Evolutionary conservation across 208 protist species (phyloP).

Genomic region (Porcisia deanei): DNA sequence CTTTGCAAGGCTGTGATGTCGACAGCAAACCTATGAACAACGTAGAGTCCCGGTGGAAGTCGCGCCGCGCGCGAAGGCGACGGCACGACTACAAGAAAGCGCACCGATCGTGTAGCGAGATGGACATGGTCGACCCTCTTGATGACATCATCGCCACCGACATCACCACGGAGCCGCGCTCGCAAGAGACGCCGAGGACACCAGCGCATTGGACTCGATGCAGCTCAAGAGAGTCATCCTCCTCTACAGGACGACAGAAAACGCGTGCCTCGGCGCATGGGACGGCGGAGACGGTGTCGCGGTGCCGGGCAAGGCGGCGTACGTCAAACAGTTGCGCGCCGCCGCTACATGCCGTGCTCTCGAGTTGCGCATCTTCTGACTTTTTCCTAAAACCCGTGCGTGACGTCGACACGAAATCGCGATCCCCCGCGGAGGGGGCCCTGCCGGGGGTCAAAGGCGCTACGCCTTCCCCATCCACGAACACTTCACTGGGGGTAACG

Average conservation of each 20-base stretch:
- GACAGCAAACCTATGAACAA: neutral
- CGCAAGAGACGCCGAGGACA: constrained; percentile 6
- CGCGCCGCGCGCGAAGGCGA: neutral
- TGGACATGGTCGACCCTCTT: neutral
- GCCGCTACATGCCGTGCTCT: constrained; percentile 1
- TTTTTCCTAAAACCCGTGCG: neutral
- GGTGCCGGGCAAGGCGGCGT: neutral
- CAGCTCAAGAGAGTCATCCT: neutral
- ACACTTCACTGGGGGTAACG: constrained; percentile 4
- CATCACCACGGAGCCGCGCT: neutral
- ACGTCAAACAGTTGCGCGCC: neutral
- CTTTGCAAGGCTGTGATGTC: neutral
- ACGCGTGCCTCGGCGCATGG: neutral
- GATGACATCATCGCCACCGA: neutral
- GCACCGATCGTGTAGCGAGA: neutral
- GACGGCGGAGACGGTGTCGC: neutral
- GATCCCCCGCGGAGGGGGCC: neutral
- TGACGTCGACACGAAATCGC: neutral
- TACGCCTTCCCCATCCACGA: neutral
- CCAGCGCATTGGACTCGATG: constrained; percentile 8
- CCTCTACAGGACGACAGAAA: neutral
- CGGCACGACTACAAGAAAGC: neutral
- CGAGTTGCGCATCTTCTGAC: neutral
- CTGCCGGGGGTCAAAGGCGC: constrained; percentile 9
- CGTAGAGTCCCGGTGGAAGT: neutral